phyloP scores from a whole-genome alignment of 768 basidiomycete genomes.

The Pleurotus tuoliensis region DNA sequence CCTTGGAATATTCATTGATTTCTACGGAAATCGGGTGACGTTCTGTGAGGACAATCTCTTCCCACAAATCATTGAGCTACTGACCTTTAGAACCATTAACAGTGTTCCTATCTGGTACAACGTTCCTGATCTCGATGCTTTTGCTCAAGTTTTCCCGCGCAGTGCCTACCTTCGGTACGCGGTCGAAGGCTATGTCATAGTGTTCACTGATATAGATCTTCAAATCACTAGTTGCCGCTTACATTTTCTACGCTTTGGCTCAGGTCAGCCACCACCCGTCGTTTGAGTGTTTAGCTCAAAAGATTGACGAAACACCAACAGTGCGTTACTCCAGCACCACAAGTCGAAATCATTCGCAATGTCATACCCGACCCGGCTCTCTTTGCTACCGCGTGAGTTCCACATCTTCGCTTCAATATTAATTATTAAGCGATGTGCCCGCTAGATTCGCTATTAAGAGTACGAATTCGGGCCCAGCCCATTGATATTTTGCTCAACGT shows the following conservation, averaged over 20 bases:
- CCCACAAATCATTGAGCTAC: not conserved
- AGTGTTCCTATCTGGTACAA: slow-evolving; percentile 37
- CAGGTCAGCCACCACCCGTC: slow-evolving; percentile 20
- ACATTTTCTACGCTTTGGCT: slow-evolving; percentile 38
- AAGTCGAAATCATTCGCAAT: slow-evolving; percentile 34
- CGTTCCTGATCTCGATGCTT: slow-evolving; percentile 38
- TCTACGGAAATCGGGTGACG: slow-evolving; percentile 32
- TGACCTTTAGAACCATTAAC: not conserved
- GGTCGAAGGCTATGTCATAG: not conserved
- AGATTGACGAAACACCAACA: slow-evolving; percentile 7
- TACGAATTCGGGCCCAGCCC: slow-evolving; percentile 9
- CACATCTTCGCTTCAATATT: not conserved
- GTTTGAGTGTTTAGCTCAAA: not conserved
- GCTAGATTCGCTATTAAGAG: slow-evolving; percentile 37
- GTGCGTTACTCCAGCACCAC: slow-evolving; percentile 31
- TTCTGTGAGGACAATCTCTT: slow-evolving; percentile 25
- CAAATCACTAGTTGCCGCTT: slow-evolving; percentile 28
- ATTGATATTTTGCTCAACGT: not conserved
- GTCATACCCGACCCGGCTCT: slow-evolving; percentile 38
- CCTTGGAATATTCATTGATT: slow-evolving; percentile 36
- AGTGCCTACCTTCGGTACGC: slow-evolving; percentile 30
- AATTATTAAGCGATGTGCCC: not conserved
- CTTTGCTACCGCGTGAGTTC: slow-evolving; percentile 33
- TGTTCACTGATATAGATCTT: too few species aligned
- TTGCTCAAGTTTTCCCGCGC: slow-evolving; percentile 34